Base-by-base conservation (phyloP, 1,284 basidiomycete species). In the Rhodotorula sp. region DNA sequence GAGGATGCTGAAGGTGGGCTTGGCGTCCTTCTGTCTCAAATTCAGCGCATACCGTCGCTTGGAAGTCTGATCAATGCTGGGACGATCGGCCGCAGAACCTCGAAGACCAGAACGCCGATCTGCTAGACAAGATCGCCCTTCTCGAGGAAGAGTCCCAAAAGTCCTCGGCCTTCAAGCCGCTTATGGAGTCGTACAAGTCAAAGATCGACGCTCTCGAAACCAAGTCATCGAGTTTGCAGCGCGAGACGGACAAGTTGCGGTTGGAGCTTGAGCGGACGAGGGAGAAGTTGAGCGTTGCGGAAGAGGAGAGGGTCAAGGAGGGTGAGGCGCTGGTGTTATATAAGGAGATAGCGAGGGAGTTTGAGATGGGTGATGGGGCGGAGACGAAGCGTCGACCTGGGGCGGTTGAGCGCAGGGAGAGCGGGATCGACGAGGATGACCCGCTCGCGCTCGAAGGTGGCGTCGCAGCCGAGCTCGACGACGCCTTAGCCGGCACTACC, bases 101-200 rank as follows among this genome's bases (percentile, higher is more conserved):
- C 30, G 94, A 97, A 81, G 92, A 90, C 75, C 92, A 97, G 82
- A 97, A 98, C 74, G 88, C 92, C 8, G 87, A 89, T 67, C 85
- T 98, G 19, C 89, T 97, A 39, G 91, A 97, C 82, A 90, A 89
- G 79, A 94, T 95, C 77, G 90, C 92, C 0, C 86, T 89, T 0
- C 82, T 98, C 10, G 94, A 97, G 80, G 91, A 93, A 73, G 92
- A 97, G 78, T 89, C 91, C 77, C 87, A 89, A 78, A 93, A 92
- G 77, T 88, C 94, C 19, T 86, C 89, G 0, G 87, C 89, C 2
- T 92, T 90, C 83, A 94, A 91, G 80, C 89, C 91, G 2, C 84
- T 95, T 54, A 89, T 94, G 86, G 94, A 97, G 74, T 91, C 90
- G 7, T 96, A 96, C 84, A 94, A 93, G 81, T 85, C 83, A 34